Evolutionary conservation across 257 asterid species (phyloP).

Genomic region (Primulina tabacum): DNA sequence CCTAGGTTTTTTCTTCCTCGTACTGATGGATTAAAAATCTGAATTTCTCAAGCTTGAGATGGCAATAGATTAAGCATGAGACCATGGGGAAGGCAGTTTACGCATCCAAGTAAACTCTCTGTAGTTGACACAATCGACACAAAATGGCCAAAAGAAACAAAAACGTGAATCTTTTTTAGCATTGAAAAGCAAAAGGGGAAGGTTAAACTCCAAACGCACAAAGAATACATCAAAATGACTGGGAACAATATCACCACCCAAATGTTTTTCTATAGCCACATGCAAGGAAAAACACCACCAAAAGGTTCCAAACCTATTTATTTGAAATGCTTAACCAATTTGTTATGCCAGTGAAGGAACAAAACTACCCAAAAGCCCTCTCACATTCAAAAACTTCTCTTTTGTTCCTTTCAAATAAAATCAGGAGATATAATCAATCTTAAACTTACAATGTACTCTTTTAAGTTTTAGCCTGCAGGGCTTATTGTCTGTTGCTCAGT

Average conservation of each 20-base stretch:
- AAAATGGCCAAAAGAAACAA: too few species aligned
- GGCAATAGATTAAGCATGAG: too few species aligned
- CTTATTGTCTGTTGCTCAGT: background rate
- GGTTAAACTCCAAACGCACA: background rate
- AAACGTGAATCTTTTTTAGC: too few species aligned
- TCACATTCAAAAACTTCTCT: background rate
- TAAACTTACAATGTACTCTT: background rate
- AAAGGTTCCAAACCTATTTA: too few species aligned
- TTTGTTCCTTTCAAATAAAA: too few species aligned
- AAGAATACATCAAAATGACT: background rate
- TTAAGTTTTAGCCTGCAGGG: background rate
- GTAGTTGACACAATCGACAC: too few species aligned
- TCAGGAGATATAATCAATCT: background rate
- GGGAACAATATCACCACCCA: background rate
- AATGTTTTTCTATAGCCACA: background rate
- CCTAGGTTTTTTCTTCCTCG: too few species aligned
- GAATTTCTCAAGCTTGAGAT: too few species aligned
- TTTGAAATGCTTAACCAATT: background rate
- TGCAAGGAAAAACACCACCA: background rate
- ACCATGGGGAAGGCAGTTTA: too few species aligned
- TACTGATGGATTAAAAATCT: too few species aligned
- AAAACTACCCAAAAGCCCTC: background rate
- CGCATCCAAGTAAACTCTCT: too few species aligned
- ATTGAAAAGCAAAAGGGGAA: background rate
- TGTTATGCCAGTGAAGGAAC: background rate